These are phyloP conservation scores for Millerozyma miso DNA, from an alignment of 805 yeast species.

Conservation along the genomic window DNA sequence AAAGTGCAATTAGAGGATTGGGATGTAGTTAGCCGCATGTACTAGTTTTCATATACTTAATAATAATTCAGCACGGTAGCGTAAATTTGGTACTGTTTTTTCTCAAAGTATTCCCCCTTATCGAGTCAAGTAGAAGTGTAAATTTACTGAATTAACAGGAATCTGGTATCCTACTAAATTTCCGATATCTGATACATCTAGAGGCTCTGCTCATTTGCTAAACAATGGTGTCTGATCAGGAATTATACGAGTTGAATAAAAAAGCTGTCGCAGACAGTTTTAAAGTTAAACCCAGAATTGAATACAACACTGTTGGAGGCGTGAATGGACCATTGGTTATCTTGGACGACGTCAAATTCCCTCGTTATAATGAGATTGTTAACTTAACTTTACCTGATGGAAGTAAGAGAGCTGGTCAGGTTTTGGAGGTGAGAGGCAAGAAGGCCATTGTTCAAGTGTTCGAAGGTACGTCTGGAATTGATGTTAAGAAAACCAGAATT, in stretches of 20 bases:
- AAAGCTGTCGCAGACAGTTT: conserved; percentile 90
- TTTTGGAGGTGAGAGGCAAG: conserved; percentile 93
- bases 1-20: conserved; percentile 24
- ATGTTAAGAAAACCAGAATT: conserved; percentile 94
- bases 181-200: neutral
- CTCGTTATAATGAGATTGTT: conserved; percentile 92
- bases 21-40: conserved; percentile 32
- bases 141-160: neutral
- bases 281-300: conserved; percentile 83
- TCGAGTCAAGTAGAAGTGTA: neutral
- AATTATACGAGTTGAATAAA: conserved; percentile 72
- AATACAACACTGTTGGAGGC: conserved; percentile 96
- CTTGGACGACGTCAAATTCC: conserved; percentile 45
- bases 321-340: conserved; percentile 97
- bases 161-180: conserved; percentile 3
- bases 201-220: neutral
- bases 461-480: conserved; percentile 98
- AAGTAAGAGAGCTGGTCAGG: conserved; percentile 92
- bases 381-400: conserved; percentile 97
- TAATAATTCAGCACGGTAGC: neutral
- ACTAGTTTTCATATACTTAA: conserved; percentile 4
- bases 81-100: neutral
- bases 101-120: neutral
- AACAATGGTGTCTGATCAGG: conserved; percentile 38
- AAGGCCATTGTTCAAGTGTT: conserved; percentile 98